Conservation (phyloP, 2,329 filamentous ascomycete genomes). For the Diaporthe citrichinensis region DNA sequence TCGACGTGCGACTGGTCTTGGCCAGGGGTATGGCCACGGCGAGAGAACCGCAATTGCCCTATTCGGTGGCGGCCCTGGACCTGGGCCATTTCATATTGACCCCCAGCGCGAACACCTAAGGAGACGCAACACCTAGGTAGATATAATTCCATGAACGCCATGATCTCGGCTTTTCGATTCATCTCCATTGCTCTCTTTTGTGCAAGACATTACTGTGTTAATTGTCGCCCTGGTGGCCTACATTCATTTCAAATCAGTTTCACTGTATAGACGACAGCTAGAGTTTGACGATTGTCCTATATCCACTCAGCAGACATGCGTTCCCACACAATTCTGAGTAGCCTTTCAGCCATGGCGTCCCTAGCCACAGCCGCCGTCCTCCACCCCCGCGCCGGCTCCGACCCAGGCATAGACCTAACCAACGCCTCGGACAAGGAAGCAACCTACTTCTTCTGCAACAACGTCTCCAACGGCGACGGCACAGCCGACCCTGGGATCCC, state of each 20-base stretch:
- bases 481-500: slow-evolving; percentile 38
- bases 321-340: neutral
- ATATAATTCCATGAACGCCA: neutral
- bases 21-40: neutral
- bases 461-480: slow-evolving; percentile 37
- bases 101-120: neutral
- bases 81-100: neutral
- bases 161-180: neutral
- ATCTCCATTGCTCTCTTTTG: neutral
- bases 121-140: too few species aligned
- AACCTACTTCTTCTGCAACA: slow-evolving; percentile 41
- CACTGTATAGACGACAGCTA: fast-evolving
- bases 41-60: neutral
- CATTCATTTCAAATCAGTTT: neutral
- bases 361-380: slow-evolving; percentile 10
- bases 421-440: slow-evolving; percentile 34
- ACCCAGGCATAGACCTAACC: slow-evolving; percentile 36
- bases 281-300: neutral
- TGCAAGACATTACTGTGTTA: neutral
- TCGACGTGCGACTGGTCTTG: neutral
- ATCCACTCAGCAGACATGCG: neutral
- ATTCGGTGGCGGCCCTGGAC: neutral
- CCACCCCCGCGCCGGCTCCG: slow-evolving; percentile 17
- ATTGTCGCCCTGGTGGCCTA: neutral
- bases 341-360: neutral